Evolutionary conservation across 345 rosid species (phyloP).

Genomic region (Populus ilicifolia): DNA sequence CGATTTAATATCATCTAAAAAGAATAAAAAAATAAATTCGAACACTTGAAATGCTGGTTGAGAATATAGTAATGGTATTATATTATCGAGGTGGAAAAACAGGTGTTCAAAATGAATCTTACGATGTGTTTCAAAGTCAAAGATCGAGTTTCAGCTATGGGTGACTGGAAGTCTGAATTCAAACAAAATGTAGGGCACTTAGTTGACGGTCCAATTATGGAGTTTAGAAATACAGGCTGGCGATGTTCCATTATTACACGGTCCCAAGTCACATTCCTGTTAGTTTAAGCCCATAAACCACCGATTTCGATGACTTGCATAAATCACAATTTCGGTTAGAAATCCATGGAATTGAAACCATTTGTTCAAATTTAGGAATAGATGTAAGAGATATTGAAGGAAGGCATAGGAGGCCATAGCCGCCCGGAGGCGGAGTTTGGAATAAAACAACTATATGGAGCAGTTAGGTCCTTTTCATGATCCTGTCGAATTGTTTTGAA

Average conservation of each 20-base stretch:
- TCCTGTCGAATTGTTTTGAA: background rate
- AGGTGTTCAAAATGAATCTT: background rate
- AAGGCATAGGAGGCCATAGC: background rate
- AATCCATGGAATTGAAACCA: background rate
- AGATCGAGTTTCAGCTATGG: background rate
- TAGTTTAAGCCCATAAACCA: background rate
- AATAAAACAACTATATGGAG: background rate
- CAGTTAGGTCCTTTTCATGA: background rate
- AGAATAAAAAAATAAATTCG: background rate
- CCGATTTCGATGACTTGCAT: background rate
- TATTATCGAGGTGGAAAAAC: background rate
- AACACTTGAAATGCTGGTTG: background rate
- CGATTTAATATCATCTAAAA: too few relatives aligned
- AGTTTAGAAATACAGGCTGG: background rate
- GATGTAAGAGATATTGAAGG: background rate
- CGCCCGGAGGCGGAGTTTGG: background rate
- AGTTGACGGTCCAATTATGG: background rate
- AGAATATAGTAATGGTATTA: background rate
- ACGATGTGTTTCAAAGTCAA: background rate
- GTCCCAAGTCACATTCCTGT: background rate
- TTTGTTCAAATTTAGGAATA: background rate
- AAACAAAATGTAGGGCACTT: background rate
- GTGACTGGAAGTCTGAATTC: background rate
- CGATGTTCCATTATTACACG: background rate
- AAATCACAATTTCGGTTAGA: background rate